phyloP scores from a whole-genome alignment of 148 eudicot genomes.

The Rhododendron williamsianum region DNA sequence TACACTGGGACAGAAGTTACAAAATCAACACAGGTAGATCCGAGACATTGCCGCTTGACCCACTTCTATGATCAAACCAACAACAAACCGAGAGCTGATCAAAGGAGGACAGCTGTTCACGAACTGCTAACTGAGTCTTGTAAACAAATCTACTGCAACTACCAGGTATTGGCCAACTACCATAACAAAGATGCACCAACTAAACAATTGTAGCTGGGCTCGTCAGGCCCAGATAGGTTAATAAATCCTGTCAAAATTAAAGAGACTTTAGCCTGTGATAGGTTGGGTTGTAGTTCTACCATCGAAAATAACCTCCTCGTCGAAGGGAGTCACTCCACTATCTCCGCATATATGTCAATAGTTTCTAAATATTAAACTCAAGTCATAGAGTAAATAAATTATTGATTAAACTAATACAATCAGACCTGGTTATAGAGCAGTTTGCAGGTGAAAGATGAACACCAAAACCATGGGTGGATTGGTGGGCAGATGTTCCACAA shows the following conservation, averaged over 20 bases:
- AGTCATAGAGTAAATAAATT: background rate
- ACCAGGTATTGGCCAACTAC: background rate
- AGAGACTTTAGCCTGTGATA: background rate
- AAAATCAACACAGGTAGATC: background rate
- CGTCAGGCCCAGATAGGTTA: background rate
- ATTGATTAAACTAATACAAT: background rate
- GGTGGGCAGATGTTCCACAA: conserved; percentile 35
- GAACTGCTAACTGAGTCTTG: background rate
- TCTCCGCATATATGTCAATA: background rate
- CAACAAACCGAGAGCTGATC: background rate
- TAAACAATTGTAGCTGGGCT: background rate
- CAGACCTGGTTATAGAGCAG: conserved; percentile 58
- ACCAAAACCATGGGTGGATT: conserved; percentile 64
- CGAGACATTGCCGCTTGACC: background rate
- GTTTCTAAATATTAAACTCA: background rate
- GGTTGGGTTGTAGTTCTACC: background rate
- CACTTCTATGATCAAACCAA: background rate
- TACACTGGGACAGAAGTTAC: background rate
- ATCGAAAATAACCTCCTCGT: background rate
- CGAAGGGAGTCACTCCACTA: background rate
- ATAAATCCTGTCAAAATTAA: background rate
- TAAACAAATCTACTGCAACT: background rate
- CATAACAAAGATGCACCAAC: background rate
- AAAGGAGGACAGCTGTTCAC: background rate
- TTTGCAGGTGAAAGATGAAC: conserved; percentile 73